These are phyloP conservation scores for Choiromyces venosus DNA, from an alignment of 495 filamentous ascomycete species.

Conservation along the genomic window DNA sequence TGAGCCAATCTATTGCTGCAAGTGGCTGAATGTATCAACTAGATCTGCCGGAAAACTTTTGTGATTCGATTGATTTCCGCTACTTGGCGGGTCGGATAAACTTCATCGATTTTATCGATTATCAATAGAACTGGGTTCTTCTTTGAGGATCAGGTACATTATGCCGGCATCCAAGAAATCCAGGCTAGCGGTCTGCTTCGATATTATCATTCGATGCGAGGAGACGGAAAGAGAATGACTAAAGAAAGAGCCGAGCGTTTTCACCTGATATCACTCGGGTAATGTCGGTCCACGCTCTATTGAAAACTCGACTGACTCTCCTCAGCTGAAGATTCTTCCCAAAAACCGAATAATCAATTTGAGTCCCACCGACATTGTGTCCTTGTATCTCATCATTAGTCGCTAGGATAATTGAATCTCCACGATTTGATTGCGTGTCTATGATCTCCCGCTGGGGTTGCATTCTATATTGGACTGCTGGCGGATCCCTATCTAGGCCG, in stretches of 20 bases:
- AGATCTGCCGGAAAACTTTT: not conserved
- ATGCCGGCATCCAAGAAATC: not conserved
- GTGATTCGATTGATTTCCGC: not conserved
- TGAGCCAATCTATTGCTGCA: not conserved
- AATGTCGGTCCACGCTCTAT: not conserved
- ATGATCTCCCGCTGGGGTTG: not conserved
- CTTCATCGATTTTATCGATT: not conserved
- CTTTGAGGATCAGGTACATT: not conserved
- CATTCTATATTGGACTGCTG: not conserved
- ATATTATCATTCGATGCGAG: not conserved
- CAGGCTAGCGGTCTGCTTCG: not conserved
- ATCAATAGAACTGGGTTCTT: not conserved
- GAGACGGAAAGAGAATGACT: not conserved
- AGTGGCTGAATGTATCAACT: not conserved
- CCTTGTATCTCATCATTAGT: not conserved
- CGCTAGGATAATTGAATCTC: not conserved
- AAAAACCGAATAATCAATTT: not conserved
- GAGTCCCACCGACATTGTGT: not conserved
- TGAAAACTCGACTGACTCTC: not conserved
- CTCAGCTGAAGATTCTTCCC: not conserved
- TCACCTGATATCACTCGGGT: not conserved
- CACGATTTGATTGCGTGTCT: not conserved
- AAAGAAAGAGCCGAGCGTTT: not conserved
- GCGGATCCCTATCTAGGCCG: not conserved
- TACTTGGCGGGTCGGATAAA: not conserved